Evolutionary conservation across 2,329 filamentous ascomycete species (phyloP), one percentile per base, ranked within the genome.

Genomic region (Dendrostoma leiphaemia): DNA sequence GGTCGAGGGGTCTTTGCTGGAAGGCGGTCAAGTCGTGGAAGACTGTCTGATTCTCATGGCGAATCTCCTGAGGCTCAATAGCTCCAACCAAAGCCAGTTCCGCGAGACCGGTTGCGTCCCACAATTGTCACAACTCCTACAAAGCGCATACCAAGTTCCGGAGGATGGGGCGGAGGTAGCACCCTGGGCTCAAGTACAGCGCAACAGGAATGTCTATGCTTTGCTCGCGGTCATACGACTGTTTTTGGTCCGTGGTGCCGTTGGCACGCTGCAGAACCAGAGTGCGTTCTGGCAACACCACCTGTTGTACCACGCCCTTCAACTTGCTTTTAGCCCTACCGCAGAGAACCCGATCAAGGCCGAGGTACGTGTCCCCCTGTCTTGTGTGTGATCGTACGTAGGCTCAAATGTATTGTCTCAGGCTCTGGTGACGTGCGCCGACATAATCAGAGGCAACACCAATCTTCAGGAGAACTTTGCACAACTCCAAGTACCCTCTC

Each of bases 21-120:
- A 95, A 62, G 94, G 94, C 15, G 91, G 90, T 38, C 88, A 93
- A 58, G 83, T 90, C 12, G 89, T 97, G 3, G 93, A 97, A 70
- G 94, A 99, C 69, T 97, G 92, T 63, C 76, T 99, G 19, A 93
- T 94, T 54, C 77, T 99, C 50, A 77, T 97, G 46, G 91, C 91
- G 38, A 97, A 97, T 68, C 81, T 99, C 12, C 76, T 99, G 26
- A 84, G 88, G 31, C 82, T 91, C 63, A 97, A 97, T 67, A 77
- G 86, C 2, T 94, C 92, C 2, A 99, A 99, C 65, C 94, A 99
- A 70, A 90, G 91, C 10, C 85, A 93, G 53, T 97, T 99, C 69
- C 83, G 93, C 53, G 94, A 99, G 68, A 93, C 90, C 41, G 91
- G 91, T 1, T 92, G 88, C 65, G 84, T 96, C 13, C 79, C 82